These are phyloP conservation scores for Tolypocladium paradoxum DNA, from an alignment of 2,329 filamentous ascomycete genomes.

Conservation along the genomic window DNA sequence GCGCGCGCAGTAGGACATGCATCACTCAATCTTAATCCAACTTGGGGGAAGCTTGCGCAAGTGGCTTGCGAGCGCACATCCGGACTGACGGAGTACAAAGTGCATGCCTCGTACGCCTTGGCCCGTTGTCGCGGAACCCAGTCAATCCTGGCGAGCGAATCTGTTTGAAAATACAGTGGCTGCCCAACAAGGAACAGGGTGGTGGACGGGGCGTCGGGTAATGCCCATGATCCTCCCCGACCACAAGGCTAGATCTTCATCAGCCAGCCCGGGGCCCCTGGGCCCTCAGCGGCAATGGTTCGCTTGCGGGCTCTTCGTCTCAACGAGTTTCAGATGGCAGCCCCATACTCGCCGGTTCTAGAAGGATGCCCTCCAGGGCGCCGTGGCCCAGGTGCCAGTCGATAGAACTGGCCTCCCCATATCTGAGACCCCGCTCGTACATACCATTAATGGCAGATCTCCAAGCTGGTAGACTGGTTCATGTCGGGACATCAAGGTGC, in stretches of 20 bases:
- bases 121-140: neutral
- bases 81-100: neutral
- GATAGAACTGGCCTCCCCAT: neutral
- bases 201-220: neutral
- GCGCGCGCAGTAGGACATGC: neutral
- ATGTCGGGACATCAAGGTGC: neutral
- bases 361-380: neutral
- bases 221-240: neutral
- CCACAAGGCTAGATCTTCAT: neutral
- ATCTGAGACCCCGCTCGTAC: neutral
- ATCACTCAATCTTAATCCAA: neutral
- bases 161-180: neutral
- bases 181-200: neutral
- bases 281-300: neutral
- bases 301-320: neutral
- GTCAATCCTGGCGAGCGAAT: neutral
- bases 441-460: neutral
- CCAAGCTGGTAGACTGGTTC: neutral
- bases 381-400: neutral
- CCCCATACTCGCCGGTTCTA: neutral
- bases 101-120: neutral
- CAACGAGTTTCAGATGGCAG: neutral
- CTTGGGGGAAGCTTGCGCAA: neutral
- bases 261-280: neutral
- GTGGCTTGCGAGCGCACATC: neutral